Conservation (phyloP, 805 yeast genomes). For the Suhomyces canberraensis region DNA sequence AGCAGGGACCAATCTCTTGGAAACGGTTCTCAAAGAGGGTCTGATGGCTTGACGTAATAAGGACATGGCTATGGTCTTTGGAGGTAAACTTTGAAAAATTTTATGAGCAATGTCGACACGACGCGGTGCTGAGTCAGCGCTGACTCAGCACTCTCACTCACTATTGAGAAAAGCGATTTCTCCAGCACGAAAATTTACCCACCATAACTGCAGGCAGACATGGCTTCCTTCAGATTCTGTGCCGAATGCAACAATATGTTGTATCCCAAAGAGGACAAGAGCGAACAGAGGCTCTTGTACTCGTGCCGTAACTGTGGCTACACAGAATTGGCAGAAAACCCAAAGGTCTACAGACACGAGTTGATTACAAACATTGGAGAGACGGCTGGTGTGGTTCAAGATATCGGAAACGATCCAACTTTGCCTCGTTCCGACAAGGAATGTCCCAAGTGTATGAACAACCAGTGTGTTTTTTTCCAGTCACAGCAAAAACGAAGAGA, state of each 20-base stretch:
- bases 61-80: constrained; percentile 14
- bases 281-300: constrained; percentile 68
- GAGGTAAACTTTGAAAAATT: constrained; percentile 4
- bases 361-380: constrained; percentile 87
- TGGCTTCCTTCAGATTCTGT: constrained; percentile 95
- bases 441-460: constrained; percentile 84
- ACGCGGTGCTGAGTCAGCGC: too few species aligned
- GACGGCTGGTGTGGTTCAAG: constrained; percentile 96
- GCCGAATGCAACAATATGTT: constrained; percentile 97
- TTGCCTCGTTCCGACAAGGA: constrained; percentile 92
- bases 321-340: constrained; percentile 84
- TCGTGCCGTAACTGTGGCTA: constrained; percentile 95
- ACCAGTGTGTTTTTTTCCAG: constrained; percentile 94
- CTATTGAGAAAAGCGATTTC: too few species aligned
- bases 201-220: too few species aligned
- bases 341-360: constrained; percentile 90
- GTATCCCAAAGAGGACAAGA: constrained; percentile 94
- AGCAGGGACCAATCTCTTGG: constrained; percentile 22
- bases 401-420: constrained; percentile 95
- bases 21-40: constrained; percentile 33
- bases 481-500: constrained; percentile 93
- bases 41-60: constrained; percentile 38
- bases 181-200: not conserved
- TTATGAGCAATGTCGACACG: not conserved
- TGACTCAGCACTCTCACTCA: too few species aligned